Percentiles rank a stretch among this genome's conserved stretches.
These are phyloP conservation scores for Exserohilum rostratum DNA, from an alignment of 2,329 filamentous ascomycete genomes.

Conservation along the genomic window DNA sequence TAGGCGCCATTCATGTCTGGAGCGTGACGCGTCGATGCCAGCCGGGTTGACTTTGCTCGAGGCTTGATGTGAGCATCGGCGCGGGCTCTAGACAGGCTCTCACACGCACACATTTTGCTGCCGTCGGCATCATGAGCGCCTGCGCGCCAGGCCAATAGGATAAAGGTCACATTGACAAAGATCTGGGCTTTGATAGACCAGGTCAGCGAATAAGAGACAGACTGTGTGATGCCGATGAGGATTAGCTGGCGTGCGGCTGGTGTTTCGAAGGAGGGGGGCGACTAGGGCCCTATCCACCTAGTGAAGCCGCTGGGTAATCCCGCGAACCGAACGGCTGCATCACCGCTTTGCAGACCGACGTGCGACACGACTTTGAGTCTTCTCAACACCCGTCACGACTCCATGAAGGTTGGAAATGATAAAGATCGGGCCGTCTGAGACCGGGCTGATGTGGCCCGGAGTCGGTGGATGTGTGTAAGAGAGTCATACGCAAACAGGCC, in stretches of 20 bases:
- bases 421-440: slow-evolving; percentile 28
- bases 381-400: neutral
- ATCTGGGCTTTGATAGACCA: slow-evolving; percentile 11
- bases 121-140: slow-evolving; percentile 13
- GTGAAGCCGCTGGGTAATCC: slow-evolving; percentile 19
- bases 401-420: slow-evolving; percentile 4
- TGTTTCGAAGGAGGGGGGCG: slow-evolving; percentile 21
- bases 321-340: slow-evolving; percentile 22
- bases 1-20: neutral
- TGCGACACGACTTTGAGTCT: slow-evolving; percentile 15
- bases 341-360: slow-evolving; percentile 17
- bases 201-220: slow-evolving; percentile 24
- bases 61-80: neutral
- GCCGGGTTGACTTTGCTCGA: neutral
- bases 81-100: neutral
- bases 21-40: neutral
- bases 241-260: slow-evolving; percentile 16
- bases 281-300: slow-evolving; percentile 18
- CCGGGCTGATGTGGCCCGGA: slow-evolving; percentile 28
- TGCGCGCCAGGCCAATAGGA: slow-evolving; percentile 15
- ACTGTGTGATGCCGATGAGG: slow-evolving; percentile 24
- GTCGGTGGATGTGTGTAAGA: slow-evolving; percentile 23
- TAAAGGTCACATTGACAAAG: slow-evolving; percentile 22
- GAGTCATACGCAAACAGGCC: slow-evolving; percentile 21
- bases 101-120: neutral